Base-by-base conservation (phyloP, 169 alveolate genomes). In the Babesia ovis region DNA sequence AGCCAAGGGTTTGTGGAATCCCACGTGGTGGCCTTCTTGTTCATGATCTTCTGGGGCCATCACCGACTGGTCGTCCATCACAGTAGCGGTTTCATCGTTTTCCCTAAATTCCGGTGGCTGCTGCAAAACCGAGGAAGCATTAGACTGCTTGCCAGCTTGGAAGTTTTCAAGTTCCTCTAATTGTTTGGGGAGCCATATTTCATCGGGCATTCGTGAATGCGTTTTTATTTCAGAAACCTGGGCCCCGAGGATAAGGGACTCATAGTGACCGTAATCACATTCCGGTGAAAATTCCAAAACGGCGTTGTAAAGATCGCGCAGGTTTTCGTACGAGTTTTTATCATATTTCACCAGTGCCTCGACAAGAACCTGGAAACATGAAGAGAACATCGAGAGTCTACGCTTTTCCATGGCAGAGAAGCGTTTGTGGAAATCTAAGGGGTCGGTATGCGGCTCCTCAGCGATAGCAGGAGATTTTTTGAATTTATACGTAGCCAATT, bases 261-360 rank as follows among this genome's bases (percentile, higher is more conserved):
- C 88, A 34, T 70, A 80, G 16, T 56, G 53, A 46, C 45, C 48
- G 43, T 45, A 80, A 43, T 80, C 88, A 6, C 43, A 18, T 31
- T 60, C 60, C 29, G 88, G 88, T 1, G 84, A 80, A 43, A 80
- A 80, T 20, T 69, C 76, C n/a, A 51, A 60, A 2, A 58, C 66
- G 4, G 75, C 75, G 48, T 80, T 27, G 54, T 71, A 80, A 18
- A 80, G 20, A 22, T 41, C 55, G n/a, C 48, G 43, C 42, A 80
- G 23, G 64, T 68, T 43, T 2, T 71, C 37, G 43, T 80, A 80
- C 14, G 68, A 51, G 20, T 66, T 66, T 32, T 60, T 35, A 22
- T 80, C 62, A 61, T 64, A 80, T 6, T 80, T 70, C 39, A 70
- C 84, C 16, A 58, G 77, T 4, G 68, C 62, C 14, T 80, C 83